Evolutionary conservation across 345 rosid species (phyloP).

Genomic region (Arabidopsis suecica): DNA sequence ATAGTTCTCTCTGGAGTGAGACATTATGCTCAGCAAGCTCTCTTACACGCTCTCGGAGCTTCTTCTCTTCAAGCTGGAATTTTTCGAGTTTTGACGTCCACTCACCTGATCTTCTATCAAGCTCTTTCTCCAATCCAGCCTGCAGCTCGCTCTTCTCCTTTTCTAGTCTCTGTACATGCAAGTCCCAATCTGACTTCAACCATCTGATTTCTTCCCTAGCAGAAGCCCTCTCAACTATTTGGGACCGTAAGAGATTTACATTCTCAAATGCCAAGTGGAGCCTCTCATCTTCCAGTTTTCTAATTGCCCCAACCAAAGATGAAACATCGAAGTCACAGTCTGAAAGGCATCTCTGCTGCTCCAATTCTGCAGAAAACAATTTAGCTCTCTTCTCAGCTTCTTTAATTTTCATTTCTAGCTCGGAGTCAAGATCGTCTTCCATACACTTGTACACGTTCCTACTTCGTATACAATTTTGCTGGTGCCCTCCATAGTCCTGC

Average conservation of each 20-base stretch:
- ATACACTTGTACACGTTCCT: conserved; percentile 37
- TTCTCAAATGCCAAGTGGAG: conserved; percentile 77
- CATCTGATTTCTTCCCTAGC: conserved; percentile 64
- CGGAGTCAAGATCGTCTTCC: conserved; percentile 60
- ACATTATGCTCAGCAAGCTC: conserved; percentile 98
- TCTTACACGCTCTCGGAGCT: conserved; percentile 90
- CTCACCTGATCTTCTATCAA: conserved; percentile 93
- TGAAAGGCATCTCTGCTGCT: conserved; percentile 61
- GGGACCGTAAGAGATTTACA: conserved; percentile 63
- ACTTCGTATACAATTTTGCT: conserved; percentile 42
- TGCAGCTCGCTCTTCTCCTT: conserved; percentile 84
- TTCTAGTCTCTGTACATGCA: conserved; percentile 62
- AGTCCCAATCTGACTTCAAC: conserved; percentile 64
- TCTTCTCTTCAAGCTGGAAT: conserved; percentile 81
- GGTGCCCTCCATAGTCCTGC: conserved; percentile 49
- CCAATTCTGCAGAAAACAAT: conserved; percentile 70
- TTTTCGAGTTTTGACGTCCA: conserved; percentile 91
- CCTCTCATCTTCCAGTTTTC: conserved; percentile 68
- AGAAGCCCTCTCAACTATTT: conserved; percentile 68
- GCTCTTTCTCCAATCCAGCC: conserved; percentile 84
- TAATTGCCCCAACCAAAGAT: conserved; percentile 60
- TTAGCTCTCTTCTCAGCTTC: conserved; percentile 78
- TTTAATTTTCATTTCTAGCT: conserved; percentile 62
- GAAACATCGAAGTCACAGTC: conserved; percentile 67
- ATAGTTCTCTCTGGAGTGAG: conserved; percentile 84